Evolutionary conservation across 345 rosid species (phyloP).

Genomic region (Lepidium didymum): DNA sequence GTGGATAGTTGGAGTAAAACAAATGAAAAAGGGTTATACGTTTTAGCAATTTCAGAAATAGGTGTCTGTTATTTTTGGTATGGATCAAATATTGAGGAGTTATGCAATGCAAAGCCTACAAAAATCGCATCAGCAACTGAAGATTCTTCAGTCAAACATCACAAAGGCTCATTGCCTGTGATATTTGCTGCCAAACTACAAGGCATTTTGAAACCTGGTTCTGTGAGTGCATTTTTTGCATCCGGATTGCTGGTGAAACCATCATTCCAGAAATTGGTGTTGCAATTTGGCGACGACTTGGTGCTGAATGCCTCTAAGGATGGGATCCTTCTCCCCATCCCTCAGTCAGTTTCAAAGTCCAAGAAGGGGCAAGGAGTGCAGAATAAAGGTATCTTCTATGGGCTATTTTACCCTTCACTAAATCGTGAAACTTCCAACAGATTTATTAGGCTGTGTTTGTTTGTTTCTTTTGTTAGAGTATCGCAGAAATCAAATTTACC

Average conservation of each 20-base stretch:
- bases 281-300: constrained; percentile 57
- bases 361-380: constrained; percentile 42
- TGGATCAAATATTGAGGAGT: constrained; percentile 57
- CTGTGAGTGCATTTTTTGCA: constrained; percentile 59
- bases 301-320: constrained; percentile 53
- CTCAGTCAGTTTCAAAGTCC: constrained; percentile 44
- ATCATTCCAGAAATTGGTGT: constrained; percentile 61
- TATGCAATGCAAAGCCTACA: constrained; percentile 53
- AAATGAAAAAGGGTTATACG: constrained; percentile 42
- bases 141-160: constrained; percentile 33
- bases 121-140: constrained; percentile 57
- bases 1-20: constrained; percentile 56
- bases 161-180: constrained; percentile 40
- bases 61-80: constrained; percentile 90
- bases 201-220: constrained; percentile 46
- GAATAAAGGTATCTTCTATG: constrained; percentile 44
- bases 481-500: background rate
- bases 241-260: constrained; percentile 81
- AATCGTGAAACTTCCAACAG: background rate
- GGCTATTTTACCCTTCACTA: background rate
- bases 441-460: background rate
- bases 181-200: constrained; percentile 84
- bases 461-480: background rate
- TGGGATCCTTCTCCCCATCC: constrained; percentile 65
- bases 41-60: constrained; percentile 74